These are phyloP conservation scores for Jacaranda mimosifolia DNA, from an alignment of 257 asterid genomes.

Conservation along the genomic window DNA sequence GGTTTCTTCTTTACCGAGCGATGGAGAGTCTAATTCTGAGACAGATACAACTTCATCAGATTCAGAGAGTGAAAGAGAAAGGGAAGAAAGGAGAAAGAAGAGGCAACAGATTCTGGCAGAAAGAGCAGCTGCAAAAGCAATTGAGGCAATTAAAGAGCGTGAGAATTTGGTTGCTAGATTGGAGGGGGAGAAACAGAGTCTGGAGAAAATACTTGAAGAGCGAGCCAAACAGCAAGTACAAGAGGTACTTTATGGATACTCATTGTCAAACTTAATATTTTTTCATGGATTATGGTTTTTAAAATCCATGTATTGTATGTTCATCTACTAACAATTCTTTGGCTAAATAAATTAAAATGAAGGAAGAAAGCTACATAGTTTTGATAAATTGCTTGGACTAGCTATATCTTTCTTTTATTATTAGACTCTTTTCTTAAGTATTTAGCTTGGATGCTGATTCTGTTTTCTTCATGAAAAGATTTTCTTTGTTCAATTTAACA, in stretches of 20 bases:
- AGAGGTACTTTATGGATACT: constrained; percentile 63
- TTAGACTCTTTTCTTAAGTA: background rate
- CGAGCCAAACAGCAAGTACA: constrained; percentile 87
- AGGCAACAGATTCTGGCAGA: constrained; percentile 89
- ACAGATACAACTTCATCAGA: constrained; percentile 76
- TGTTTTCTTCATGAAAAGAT: constrained; percentile 13
- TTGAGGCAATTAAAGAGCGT: constrained; percentile 86
- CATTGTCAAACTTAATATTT: constrained; percentile 1
- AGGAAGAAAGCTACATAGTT: constrained; percentile 2
- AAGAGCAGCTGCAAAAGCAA: constrained; percentile 90
- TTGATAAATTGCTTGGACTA: background rate
- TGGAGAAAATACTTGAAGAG: constrained; percentile 95
- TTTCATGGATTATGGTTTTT: constrained; percentile 26
- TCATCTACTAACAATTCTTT: constrained; percentile 27
- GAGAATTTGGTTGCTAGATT: constrained; percentile 87
- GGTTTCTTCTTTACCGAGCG: constrained; percentile 63
- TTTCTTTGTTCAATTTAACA: constrained; percentile 9
- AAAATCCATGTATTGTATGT: constrained; percentile 11
- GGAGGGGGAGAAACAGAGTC: constrained; percentile 97
- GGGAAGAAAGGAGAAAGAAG: constrained; percentile 87
- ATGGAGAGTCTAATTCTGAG: constrained; percentile 79
- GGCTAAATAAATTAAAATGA: constrained; percentile 12
- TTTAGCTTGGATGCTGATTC: constrained; percentile 16
- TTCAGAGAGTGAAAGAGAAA: constrained; percentile 89
- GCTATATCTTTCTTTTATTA: background rate